These are phyloP conservation scores for Candida sp. DNA, from an alignment of 1,139 yeast species.

Conservation along the genomic window DNA sequence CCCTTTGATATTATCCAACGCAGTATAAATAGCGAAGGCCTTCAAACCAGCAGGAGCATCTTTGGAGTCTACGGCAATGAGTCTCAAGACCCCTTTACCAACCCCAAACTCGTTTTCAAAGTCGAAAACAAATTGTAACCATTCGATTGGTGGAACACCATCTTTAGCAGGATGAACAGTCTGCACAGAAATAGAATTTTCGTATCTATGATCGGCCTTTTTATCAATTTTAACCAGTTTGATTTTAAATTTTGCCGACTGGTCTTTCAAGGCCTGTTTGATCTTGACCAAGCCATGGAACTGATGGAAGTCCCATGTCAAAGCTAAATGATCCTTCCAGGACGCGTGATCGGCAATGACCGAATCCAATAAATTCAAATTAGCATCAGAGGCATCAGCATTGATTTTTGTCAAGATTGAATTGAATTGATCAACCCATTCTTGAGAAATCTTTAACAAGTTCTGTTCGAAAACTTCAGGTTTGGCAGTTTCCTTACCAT, in stretches of 20 bases:
- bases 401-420: slow-evolving; percentile 8
- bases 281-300: slow-evolving; percentile 24
- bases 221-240: slow-evolving; percentile 20
- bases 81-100: slow-evolving; percentile 29
- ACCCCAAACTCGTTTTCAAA: slow-evolving; percentile 25
- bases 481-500: slow-evolving; percentile 19
- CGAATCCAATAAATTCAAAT: slow-evolving; percentile 10
- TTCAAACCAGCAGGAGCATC: slow-evolving; percentile 15
- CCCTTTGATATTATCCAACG: slow-evolving; percentile 27
- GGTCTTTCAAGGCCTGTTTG: slow-evolving; percentile 8
- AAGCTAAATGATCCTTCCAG: slow-evolving; percentile 34
- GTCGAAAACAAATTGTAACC: slow-evolving; percentile 27
- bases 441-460: slow-evolving; percentile 15
- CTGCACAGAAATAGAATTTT: slow-evolving; percentile 18
- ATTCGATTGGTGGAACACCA: slow-evolving; percentile 22
- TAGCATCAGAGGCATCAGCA: slow-evolving; percentile 3
- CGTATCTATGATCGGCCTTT: slow-evolving; percentile 20
- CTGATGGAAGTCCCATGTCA: slow-evolving; percentile 27
- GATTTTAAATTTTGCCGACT: slow-evolving; percentile 14
- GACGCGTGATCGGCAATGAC: slow-evolving; percentile 21
- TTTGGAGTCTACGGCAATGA: slow-evolving; percentile 23
- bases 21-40: slow-evolving; percentile 29
- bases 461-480: slow-evolving; percentile 18
- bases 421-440: slow-evolving; percentile 26
- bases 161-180: slow-evolving; percentile 21